These are phyloP conservation scores for Populus hybrid DNA, from an alignment of 441 rosid species.

Conservation along the genomic window DNA sequence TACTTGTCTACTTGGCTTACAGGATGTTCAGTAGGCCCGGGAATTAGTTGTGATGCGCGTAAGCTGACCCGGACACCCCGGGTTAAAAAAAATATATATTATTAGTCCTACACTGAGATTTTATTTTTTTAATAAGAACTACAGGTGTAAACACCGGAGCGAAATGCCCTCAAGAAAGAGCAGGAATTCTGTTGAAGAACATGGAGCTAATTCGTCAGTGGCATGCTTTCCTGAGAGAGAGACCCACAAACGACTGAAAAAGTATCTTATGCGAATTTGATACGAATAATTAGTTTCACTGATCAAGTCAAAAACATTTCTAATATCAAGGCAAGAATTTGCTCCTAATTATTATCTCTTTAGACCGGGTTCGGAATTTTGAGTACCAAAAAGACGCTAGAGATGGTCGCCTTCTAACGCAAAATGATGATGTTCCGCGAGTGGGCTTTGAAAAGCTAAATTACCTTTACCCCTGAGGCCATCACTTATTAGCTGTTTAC, in stretches of 20 bases:
- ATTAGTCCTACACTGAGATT: no score
- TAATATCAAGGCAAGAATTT: slow-evolving; percentile 19
- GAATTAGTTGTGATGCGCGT: no score
- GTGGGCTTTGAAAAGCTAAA: slow-evolving; percentile 45
- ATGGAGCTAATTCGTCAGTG: no score
- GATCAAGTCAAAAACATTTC: slow-evolving; percentile 24
- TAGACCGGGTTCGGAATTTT: slow-evolving; percentile 21
- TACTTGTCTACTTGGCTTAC: no score
- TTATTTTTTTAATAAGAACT: no score
- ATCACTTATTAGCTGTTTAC: not conserved
- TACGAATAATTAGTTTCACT: not conserved
- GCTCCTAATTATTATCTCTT: slow-evolving; percentile 22
- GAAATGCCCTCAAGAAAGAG: no score
- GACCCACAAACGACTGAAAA: not conserved
- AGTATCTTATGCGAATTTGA: not conserved
- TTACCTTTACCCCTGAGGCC: slow-evolving; percentile 23
- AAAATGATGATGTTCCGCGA: slow-evolving; percentile 71
- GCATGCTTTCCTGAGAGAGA: no score
- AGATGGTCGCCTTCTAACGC: slow-evolving; percentile 37
- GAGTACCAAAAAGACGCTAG: slow-evolving; percentile 25
- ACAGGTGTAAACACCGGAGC: no score
- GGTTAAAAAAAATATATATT: no score
- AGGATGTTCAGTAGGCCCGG: no score
- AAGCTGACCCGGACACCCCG: no score
- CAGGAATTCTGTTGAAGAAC: no score